phyloP scores from a whole-genome alignment of 1,284 basidiomycete genomes.

The Mycosarcoma mackinlayi region DNA sequence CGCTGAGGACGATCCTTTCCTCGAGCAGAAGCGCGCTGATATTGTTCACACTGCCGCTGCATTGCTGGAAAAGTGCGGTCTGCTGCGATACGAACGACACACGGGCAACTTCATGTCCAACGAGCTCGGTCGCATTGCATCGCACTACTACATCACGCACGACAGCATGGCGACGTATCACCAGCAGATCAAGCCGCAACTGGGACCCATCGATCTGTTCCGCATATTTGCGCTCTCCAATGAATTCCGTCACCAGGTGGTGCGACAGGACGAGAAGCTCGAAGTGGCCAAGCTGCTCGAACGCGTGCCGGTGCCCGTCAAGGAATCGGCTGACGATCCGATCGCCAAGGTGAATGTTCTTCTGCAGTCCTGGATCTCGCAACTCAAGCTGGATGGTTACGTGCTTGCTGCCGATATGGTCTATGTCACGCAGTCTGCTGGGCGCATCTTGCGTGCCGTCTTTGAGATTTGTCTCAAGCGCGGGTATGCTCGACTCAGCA shows the following conservation, averaged over 20 bases:
- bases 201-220: slow-evolving; percentile 91
- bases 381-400: slow-evolving; percentile 93
- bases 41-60: slow-evolving; percentile 94
- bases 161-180: slow-evolving; percentile 97
- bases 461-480: slow-evolving; percentile 98
- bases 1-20: slow-evolving; percentile 81
- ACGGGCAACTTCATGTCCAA: slow-evolving; percentile 80
- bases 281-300: slow-evolving; percentile 93
- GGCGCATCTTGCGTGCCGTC: slow-evolving; percentile 89
- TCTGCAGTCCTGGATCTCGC: slow-evolving; percentile 93
- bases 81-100: slow-evolving; percentile 91
- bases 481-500: slow-evolving; percentile 95
- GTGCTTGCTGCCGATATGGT: slow-evolving; percentile 99
- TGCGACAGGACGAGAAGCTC: slow-evolving; percentile 71
- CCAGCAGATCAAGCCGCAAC: slow-evolving; percentile 87
- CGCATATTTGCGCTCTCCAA: slow-evolving; percentile 95
- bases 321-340: slow-evolving; percentile 94
- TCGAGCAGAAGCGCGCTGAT: slow-evolving; percentile 93
- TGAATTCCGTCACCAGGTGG: slow-evolving; percentile 91
- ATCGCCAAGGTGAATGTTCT: slow-evolving; percentile 98
- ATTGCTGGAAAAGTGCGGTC: slow-evolving; percentile 90
- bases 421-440: slow-evolving; percentile 74
- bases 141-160: slow-evolving; percentile 96
- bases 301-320: slow-evolving; percentile 95
- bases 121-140: slow-evolving; percentile 86